These are phyloP conservation scores for Chaetoceros tenuissimus DNA, from an alignment of 108 stramenopile species.

Conservation along the genomic window DNA sequence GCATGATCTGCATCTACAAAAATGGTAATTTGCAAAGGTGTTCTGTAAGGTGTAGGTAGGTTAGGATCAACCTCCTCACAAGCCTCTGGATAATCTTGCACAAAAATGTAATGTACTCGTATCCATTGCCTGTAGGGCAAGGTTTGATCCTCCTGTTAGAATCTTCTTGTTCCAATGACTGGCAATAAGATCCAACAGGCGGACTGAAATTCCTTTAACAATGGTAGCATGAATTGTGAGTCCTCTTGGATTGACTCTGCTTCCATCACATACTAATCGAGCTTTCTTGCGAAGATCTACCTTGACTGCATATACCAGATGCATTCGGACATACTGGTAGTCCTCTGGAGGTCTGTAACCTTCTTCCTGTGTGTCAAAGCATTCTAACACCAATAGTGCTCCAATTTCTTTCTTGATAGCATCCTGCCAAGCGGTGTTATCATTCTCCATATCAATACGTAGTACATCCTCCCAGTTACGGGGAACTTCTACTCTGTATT, in stretches of 20 bases:
- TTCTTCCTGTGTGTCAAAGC: neutral
- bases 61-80: slow-evolving; percentile 13
- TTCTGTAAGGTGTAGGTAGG: slow-evolving; percentile 9
- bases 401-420: slow-evolving; percentile 1
- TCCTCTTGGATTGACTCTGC: slow-evolving; percentile 1
- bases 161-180: slow-evolving; percentile 9
- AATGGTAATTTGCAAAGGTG: slow-evolving; percentile 5
- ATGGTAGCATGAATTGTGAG: slow-evolving; percentile 23
- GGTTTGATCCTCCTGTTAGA: neutral
- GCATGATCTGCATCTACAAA: slow-evolving; percentile 31
- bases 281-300: slow-evolving; percentile 13
- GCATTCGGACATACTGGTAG: neutral
- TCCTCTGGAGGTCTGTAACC: slow-evolving; percentile 4
- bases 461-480: slow-evolving; percentile 13
- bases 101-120: too few species aligned
- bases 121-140: neutral
- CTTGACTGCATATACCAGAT: slow-evolving; percentile 17
- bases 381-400: neutral
- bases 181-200: slow-evolving; percentile 21
- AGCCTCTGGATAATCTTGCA: slow-evolving; percentile 9
- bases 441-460: slow-evolving; percentile 20
- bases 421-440: slow-evolving; percentile 30
- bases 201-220: slow-evolving; percentile 20
- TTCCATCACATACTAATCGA: slow-evolving; percentile 17
- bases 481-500: slow-evolving; percentile 15